A percentile compares a stretch with the other conserved stretches of the same genome.
These are phyloP conservation scores for Fusarium metavorans DNA, from an alignment of 2,329 filamentous ascomycete genomes.

Conservation along the genomic window DNA sequence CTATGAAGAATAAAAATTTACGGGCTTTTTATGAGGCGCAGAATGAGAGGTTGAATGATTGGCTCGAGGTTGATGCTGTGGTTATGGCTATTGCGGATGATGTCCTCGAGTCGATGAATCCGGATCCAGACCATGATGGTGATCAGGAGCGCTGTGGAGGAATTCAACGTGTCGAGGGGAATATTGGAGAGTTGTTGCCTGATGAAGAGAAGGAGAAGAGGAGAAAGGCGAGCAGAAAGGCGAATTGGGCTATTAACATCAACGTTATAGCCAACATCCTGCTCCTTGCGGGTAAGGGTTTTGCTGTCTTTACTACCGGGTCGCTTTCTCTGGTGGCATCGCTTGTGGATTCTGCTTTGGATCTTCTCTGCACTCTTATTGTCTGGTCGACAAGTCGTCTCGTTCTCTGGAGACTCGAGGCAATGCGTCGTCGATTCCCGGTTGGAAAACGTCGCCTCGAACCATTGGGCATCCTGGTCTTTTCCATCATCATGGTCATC, in stretches of 20 bases:
- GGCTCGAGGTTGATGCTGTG: slow-evolving; percentile 51
- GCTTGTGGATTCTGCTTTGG: slow-evolving; percentile 80
- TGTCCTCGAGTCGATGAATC: slow-evolving; percentile 51
- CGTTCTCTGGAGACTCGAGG: slow-evolving; percentile 67
- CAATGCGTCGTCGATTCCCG: slow-evolving; percentile 74
- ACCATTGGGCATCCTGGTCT: slow-evolving; percentile 81
- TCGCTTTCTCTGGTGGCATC: slow-evolving; percentile 82
- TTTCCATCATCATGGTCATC: slow-evolving; percentile 86
- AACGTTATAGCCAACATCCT: slow-evolving; percentile 82
- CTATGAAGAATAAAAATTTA: slow-evolving; percentile 46
- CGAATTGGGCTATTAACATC: slow-evolving; percentile 78
- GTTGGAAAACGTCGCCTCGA: slow-evolving; percentile 78
- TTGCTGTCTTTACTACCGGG: slow-evolving; percentile 82
- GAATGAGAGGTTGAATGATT: slow-evolving; percentile 49
- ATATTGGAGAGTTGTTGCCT: slow-evolving; percentile 48
- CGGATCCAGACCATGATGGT: slow-evolving; percentile 50
- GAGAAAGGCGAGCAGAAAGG: slow-evolving; percentile 37
- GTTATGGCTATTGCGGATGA: slow-evolving; percentile 51
- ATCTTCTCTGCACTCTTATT: slow-evolving; percentile 82
- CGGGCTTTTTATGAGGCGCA: slow-evolving; percentile 47
- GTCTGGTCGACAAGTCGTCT: slow-evolving; percentile 82
- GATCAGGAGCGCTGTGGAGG: slow-evolving; percentile 48
- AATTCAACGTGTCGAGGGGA: slow-evolving; percentile 46
- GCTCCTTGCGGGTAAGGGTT: slow-evolving; percentile 78
- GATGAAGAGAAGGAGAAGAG: slow-evolving; percentile 48